Conservation (phyloP, 768 basidiomycete species). For the Hydnum rufescens region DNA sequence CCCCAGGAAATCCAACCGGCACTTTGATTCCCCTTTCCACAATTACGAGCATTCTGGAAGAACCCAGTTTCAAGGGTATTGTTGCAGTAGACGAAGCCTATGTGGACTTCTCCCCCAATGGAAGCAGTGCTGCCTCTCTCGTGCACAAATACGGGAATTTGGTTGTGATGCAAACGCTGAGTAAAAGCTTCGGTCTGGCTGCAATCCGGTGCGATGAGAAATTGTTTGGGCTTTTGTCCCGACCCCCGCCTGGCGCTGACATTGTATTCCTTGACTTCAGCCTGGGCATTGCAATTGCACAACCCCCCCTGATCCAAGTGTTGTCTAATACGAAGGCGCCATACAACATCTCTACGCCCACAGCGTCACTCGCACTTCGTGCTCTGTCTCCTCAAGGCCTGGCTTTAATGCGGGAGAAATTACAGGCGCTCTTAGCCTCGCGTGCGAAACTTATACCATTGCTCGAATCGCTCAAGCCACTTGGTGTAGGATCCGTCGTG, state of each 20-base stretch:
- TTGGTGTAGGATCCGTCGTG: slow-evolving; percentile 46
- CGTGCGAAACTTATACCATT: slow-evolving; percentile 33
- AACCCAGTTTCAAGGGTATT: slow-evolving; percentile 70
- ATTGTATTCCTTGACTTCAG: slow-evolving; percentile 21
- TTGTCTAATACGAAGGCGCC: slow-evolving; percentile 93
- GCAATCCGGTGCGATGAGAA: slow-evolving; percentile 56
- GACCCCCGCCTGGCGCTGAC: background rate
- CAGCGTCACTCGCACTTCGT: slow-evolving; percentile 58
- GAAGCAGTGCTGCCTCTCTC: slow-evolving; percentile 44
- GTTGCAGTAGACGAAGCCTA: slow-evolving; percentile 95
- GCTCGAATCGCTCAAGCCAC: slow-evolving; percentile 21
- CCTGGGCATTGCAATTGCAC: slow-evolving; percentile 75
- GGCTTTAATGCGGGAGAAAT: slow-evolving; percentile 41
- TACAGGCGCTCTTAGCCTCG: slow-evolving; percentile 34
- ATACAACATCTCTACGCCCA: slow-evolving; percentile 87
- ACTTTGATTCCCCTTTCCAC: slow-evolving; percentile 58
- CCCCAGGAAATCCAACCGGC: slow-evolving; percentile 93
- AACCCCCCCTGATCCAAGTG: slow-evolving; percentile 77
- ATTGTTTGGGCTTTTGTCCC: background rate
- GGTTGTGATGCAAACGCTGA: slow-evolving; percentile 89
- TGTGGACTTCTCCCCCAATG: slow-evolving; percentile 66
- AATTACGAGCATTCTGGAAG: slow-evolving; percentile 51
- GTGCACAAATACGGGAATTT: slow-evolving; percentile 71
- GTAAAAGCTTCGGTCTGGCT: slow-evolving; percentile 90
- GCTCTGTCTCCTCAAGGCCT: slow-evolving; percentile 56